phyloP scores from a whole-genome alignment of 192 early-diverging fungal genomes.

The Podochytrium sp. region DNA sequence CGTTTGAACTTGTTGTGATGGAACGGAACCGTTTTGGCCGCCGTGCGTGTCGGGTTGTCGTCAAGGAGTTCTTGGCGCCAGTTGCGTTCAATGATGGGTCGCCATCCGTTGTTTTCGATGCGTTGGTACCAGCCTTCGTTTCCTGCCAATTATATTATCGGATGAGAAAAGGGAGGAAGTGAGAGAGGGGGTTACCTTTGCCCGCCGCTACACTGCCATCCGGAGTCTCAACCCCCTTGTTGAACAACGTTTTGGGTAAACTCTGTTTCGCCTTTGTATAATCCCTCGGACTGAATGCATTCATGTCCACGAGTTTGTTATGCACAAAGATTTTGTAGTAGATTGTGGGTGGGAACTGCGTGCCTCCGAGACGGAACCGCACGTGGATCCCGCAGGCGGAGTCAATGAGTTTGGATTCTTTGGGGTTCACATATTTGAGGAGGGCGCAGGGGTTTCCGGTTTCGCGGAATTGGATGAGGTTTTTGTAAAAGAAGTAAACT shows the following conservation, averaged over 20 bases:
- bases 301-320: slow-evolving; percentile 58
- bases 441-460: slow-evolving; percentile 53
- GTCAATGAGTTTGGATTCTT: slow-evolving; percentile 60
- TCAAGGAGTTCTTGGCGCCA: slow-evolving; percentile 26
- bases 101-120: slow-evolving; percentile 65
- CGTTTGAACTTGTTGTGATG: slow-evolving; percentile 54
- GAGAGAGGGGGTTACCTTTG: background rate
- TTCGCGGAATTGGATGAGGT: slow-evolving; percentile 59
- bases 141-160: no score
- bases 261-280: slow-evolving; percentile 53
- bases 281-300: slow-evolving; percentile 63
- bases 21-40: slow-evolving; percentile 37
- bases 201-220: background rate
- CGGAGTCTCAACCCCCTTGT: slow-evolving; percentile 25
- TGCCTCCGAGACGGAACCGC: slow-evolving; percentile 61
- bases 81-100: slow-evolving; percentile 53
- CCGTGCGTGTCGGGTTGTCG: slow-evolving; percentile 10
- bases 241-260: slow-evolving; percentile 48
- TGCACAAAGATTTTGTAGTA: slow-evolving; percentile 68
- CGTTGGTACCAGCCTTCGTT: slow-evolving; percentile 59
- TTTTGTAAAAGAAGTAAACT: slow-evolving; percentile 56
- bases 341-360: slow-evolving; percentile 58
- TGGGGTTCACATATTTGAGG: slow-evolving; percentile 63
- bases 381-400: slow-evolving; percentile 51
- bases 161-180: background rate